A percentile compares a stretch with the other conserved stretches of the same genome.
These are phyloP conservation scores for Codiaeum variegatum DNA, from an alignment of 441 rosid species.

Conservation along the genomic window DNA sequence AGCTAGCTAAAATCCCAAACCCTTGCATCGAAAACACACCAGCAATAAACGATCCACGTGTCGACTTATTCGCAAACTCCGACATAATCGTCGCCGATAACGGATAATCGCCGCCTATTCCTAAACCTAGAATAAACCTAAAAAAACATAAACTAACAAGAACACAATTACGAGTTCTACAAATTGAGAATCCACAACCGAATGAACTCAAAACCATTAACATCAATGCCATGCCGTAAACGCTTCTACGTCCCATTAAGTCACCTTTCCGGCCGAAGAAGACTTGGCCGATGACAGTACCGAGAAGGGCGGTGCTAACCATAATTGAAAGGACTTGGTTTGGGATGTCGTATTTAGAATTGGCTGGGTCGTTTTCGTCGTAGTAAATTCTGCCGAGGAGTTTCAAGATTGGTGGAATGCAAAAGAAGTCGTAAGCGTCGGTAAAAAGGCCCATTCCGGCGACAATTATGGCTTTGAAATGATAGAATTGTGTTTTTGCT, in stretches of 20 bases:
- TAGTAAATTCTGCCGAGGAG: constrained; percentile 58
- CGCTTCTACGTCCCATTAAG: constrained; percentile 46
- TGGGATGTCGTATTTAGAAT: constrained; percentile 15
- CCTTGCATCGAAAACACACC: constrained; percentile 77
- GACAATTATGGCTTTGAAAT: constrained; percentile 71
- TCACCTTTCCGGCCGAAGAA: constrained; percentile 68
- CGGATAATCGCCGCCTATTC: constrained; percentile 74
- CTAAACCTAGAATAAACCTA: constrained; percentile 52
- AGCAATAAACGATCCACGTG: constrained; percentile 62
- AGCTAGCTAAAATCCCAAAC: constrained; percentile 56
- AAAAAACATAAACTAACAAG: constrained; percentile 42
- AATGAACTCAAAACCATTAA: constrained; percentile 56
- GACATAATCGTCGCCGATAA: constrained; percentile 76
- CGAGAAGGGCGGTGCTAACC: constrained; percentile 43
- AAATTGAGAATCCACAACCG: constrained; percentile 64
- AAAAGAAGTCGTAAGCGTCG: constrained; percentile 78
- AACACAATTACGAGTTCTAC: constrained; percentile 42
- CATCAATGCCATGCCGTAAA: constrained; percentile 57
- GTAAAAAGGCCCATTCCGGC: constrained; percentile 88
- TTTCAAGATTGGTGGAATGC: constrained; percentile 54
- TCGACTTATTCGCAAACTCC: constrained; percentile 68
- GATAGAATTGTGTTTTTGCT: constrained; percentile 60
- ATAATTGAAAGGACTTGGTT: constrained; percentile 28
- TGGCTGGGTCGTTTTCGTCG: constrained; percentile 8
- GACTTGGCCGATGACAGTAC: constrained; percentile 56